Conservation (phyloP, 164 flowering plant genomes). For the Akebia trifoliata region DNA sequence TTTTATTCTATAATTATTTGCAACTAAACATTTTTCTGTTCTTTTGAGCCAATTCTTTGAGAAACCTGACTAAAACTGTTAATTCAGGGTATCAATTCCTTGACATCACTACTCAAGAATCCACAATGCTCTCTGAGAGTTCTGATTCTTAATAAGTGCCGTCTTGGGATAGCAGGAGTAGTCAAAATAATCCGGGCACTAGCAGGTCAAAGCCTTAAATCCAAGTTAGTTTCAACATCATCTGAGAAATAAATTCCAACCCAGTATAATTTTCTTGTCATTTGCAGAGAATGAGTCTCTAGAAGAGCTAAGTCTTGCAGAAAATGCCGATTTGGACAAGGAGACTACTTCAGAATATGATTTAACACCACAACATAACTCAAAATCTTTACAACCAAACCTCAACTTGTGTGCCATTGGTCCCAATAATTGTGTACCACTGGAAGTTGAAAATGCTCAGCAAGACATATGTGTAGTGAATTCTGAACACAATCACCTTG, state of each 20-base stretch:
- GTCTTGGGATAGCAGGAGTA: constrained; percentile 62
- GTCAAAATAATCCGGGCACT: constrained; percentile 53
- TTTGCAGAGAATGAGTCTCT: constrained; percentile 49
- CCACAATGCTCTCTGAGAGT: constrained; percentile 55
- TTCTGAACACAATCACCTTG: constrained; percentile 39
- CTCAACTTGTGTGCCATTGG: constrained; percentile 16
- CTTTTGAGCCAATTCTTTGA: background rate
- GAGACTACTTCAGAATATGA: constrained; percentile 10
- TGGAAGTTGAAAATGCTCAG: constrained; percentile 22
- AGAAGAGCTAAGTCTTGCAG: constrained; percentile 80
- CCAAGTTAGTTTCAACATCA: background rate
- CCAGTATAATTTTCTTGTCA: constrained; percentile 6
- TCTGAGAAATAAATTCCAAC: constrained; percentile 5
- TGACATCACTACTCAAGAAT: constrained; percentile 50
- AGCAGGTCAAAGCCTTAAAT: constrained; percentile 36
- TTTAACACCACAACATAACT: constrained; percentile 9
- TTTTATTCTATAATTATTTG: background rate
- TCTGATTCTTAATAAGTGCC: constrained; percentile 59
- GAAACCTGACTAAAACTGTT: constrained; percentile 6
- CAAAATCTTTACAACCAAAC: constrained; percentile 16
- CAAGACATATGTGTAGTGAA: constrained; percentile 21
- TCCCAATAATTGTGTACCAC: constrained; percentile 6
- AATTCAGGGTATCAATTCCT: constrained; percentile 56
- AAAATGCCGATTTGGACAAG: constrained; percentile 36
- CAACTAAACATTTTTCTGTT: background rate